These are phyloP conservation scores for Yamadazyma kitorensis DNA, from an alignment of 805 yeast genomes.

Conservation along the genomic window DNA sequence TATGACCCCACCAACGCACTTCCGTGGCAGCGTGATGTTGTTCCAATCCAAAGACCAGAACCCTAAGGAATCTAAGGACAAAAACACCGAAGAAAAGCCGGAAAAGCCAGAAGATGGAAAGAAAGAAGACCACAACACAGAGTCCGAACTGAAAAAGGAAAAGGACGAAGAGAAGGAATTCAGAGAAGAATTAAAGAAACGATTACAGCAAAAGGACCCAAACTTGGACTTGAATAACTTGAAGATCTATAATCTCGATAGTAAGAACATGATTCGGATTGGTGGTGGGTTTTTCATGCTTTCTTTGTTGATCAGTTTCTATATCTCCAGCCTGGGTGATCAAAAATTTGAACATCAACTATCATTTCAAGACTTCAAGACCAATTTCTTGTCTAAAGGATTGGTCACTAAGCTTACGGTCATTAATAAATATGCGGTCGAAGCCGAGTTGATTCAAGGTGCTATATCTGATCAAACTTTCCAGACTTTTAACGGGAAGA, in stretches of 20 bases:
- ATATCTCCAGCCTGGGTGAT: conserved; percentile 7
- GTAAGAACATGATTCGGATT: conserved; percentile 14
- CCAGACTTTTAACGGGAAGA: conserved; percentile 32
- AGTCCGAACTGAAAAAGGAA: conserved; percentile 12
- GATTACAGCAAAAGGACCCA: conserved; percentile 27
- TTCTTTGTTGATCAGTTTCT: conserved; percentile 12
- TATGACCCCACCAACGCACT: no score
- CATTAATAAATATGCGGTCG: conserved; percentile 68
- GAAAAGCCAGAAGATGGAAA: conserved; percentile 2
- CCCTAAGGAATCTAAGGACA: no score
- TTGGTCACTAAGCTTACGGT: conserved; percentile 72
- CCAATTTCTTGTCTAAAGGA: conserved; percentile 74
- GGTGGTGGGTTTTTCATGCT: conserved; percentile 21
- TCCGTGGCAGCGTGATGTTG: no score
- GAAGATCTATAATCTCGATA: conserved; percentile 26
- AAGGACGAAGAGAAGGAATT: conserved; percentile 30
- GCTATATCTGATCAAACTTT: conserved; percentile 42
- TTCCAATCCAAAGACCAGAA: no score
- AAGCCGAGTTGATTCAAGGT: conserved; percentile 56
- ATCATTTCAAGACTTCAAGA: conserved; percentile 80
- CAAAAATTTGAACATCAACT: conserved; percentile 25
- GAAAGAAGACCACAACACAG: conserved; percentile 3
- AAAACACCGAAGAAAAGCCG: conserved; percentile 5
- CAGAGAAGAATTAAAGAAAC: conserved; percentile 32
- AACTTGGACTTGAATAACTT: conserved; percentile 27